Base-by-base conservation (phyloP, 2,329 filamentous ascomycete genomes). In the Phyllosticta citriasiana region DNA sequence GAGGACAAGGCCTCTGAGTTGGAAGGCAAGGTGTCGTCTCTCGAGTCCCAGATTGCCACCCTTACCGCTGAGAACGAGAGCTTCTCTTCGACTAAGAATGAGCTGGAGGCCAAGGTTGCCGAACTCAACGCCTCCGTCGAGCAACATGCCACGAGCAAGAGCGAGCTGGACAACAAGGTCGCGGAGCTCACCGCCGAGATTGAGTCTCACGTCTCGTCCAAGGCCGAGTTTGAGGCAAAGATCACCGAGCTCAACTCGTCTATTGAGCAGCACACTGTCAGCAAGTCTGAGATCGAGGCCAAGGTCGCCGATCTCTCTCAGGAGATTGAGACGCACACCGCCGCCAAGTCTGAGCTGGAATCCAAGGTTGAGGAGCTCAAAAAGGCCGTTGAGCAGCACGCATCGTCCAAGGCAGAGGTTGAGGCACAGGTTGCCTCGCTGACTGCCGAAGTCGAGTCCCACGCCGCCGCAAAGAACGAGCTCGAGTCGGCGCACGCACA, bases 1-100 rank as follows among this genome's bases (percentile, higher is more conserved):
- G 58, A 22, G 12, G 58, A 30, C 58, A 56, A 55, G 58, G 52
- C 53, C n/a, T 54, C 50, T 12, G 52, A 59, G 19, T 25, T 51
- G 9, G 56, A 58, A 19, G 63, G 65, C 12, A 70, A 69, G 66
- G 66, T 71, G 53, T 60, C 67, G 3, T 67, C 68, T 51, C 63
- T 71, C 3, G 68, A 58, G 12, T 50, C 52, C 26, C 35, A 60
- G 19, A 33, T 60, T 22, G 59, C 51, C 19, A 55, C 52, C n/a
- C 55, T 61, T 4, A 61, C 55, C n/a, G 52, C 47, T 30, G 60
- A 62, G 25, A 58, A 55, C 52, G 53, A 59, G 52, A 47, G n/a
- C 33, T 52, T 51, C 25, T 35, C 25, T 52, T n/a, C 60, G 33
- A 10, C 26, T 12, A 62, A 62, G 60, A 55, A 52, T 14, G 60